A percentile compares a stretch with the other conserved stretches of the same genome.
These are phyloP conservation scores for Macrophomina phaseolina DNA, from an alignment of 2,329 filamentous ascomycete species.

Conservation along the genomic window DNA sequence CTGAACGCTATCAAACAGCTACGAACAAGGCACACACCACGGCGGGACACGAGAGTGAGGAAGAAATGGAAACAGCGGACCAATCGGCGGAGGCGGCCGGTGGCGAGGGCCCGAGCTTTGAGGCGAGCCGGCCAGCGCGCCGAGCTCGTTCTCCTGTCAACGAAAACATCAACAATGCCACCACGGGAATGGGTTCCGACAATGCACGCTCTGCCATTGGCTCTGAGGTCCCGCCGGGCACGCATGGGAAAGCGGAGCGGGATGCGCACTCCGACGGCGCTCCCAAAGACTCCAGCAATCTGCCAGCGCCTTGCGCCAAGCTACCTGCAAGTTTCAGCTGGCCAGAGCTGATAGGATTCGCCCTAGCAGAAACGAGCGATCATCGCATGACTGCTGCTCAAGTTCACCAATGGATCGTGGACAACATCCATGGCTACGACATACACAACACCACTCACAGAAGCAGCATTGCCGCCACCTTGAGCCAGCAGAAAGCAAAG, in stretches of 20 bases:
- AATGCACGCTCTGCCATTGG: conserved; percentile 1
- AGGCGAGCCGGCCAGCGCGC: neutral
- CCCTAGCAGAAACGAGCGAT: conserved; percentile 14
- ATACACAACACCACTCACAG: conserved; percentile 12
- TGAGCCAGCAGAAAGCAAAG: conserved; percentile 20
- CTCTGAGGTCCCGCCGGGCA: neutral
- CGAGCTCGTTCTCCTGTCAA: conserved; percentile 15
- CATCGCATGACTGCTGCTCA: conserved; percentile 19
- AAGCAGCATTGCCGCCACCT: conserved; percentile 21
- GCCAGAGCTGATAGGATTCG: conserved; percentile 26
- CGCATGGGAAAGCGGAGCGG: neutral
- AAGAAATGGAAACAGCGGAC: neutral
- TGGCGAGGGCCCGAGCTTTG: conserved; percentile 14
- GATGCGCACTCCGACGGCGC: neutral
- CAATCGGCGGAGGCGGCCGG: neutral
- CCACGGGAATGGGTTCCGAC: conserved; percentile 13
- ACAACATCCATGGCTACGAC: conserved; percentile 18
- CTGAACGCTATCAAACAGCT: neutral
- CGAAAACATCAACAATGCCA: conserved; percentile 18
- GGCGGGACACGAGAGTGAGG: neutral
- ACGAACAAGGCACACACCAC: neutral
- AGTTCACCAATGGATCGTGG: conserved; percentile 18
- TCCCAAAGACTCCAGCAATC: neutral
- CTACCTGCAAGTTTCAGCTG: conserved; percentile 15
- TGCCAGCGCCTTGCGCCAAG: neutral